Base-by-base conservation (phyloP, 257 asterid species). In the Ocimum tenuiflorum region DNA sequence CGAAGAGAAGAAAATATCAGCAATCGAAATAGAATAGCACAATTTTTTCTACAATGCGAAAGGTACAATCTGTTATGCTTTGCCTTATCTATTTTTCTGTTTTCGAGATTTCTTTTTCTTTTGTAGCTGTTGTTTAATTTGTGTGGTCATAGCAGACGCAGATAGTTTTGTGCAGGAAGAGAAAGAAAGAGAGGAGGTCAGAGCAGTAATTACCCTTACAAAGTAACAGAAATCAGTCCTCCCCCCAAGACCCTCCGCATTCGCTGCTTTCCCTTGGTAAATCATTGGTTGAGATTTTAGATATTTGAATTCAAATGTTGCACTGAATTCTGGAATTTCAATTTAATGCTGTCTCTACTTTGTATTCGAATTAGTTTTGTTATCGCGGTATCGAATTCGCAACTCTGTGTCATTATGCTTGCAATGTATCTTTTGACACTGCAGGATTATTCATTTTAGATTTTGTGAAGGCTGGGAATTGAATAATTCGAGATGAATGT, bases 201-300 rank as follows among this genome's bases (percentile, higher is more conserved):
- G 41, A 80, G 69, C 73, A 83, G 7, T 43, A 43, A 79, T 65
- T 78, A 84, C 69, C 97, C 95, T 9, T 88, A 88, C 75, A 88
- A 86, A 71, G 95, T 91, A 46, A 77, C 79, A 47, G 95, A 85
- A 73, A 88, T 88, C 49, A 83, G 88, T 43, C 98, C 98, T 5
- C 96, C 98, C 56, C 96, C 98, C 51, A 86, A 86, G 77, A 82
- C 75, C 81, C 97, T 91, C 10, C 95, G 97, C 83, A 63, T 85
- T 74, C 95, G 95, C 62, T 83, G 96, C 81, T 84, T 88, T 57
- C 91, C 94, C 11, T 65, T 81, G 22, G 96, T 86, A 73, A 81
- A 95, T 29, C 18, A 3, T n/a, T n/a, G n/a, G n/a, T n/a, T 11
- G 0, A 51, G 39, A 12, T 23, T 19, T 65, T 55, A 1, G 1